Conservation (phyloP, 768 basidiomycete species). For the Podaxis sp. region DNA sequence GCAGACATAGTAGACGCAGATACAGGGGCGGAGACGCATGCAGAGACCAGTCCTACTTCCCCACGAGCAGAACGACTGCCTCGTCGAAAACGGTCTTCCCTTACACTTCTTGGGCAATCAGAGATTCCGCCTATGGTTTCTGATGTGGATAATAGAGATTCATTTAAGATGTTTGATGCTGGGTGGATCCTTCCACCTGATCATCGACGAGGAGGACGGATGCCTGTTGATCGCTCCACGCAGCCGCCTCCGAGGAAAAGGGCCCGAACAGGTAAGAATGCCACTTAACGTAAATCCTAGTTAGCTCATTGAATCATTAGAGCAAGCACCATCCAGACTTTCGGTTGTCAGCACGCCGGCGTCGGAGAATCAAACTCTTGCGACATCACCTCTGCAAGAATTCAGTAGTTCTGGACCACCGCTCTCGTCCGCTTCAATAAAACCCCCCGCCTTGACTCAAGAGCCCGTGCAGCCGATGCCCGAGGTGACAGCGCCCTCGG, state of each 20-base stretch:
- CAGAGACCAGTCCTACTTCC: not conserved
- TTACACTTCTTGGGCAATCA: conserved; percentile 23
- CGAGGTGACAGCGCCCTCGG: not conserved
- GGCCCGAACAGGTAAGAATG: conserved; percentile 42
- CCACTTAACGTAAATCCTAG: conserved; percentile 7
- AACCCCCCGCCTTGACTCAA: not conserved
- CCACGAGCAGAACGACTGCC: conserved; percentile 14
- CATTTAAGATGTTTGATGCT: conserved; percentile 79
- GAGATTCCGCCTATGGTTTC: conserved; percentile 60
- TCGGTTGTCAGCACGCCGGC: conserved; percentile 47
- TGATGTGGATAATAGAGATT: conserved; percentile 68
- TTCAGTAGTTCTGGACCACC: conserved; percentile 4
- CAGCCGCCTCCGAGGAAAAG: conserved; percentile 58
- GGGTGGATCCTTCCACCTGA: conserved; percentile 88
- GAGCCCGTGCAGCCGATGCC: not conserved
- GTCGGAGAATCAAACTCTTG: conserved; percentile 45
- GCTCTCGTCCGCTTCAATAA: conserved; percentile 23
- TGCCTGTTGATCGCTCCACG: conserved; percentile 40
- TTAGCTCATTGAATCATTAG: conserved; percentile 20
- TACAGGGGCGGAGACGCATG: not conserved
- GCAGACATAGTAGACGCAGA: conserved; percentile 40
- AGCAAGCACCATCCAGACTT: conserved; percentile 41
- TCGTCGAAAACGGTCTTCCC: conserved; percentile 30
- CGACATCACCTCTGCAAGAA: conserved; percentile 23
- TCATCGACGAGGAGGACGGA: conserved; percentile 61